A percentile compares a stretch with the other conserved stretches of the same genome.
Evolutionary conservation across 148 eudicot species (phyloP).

Genomic region (Cornus florida): DNA sequence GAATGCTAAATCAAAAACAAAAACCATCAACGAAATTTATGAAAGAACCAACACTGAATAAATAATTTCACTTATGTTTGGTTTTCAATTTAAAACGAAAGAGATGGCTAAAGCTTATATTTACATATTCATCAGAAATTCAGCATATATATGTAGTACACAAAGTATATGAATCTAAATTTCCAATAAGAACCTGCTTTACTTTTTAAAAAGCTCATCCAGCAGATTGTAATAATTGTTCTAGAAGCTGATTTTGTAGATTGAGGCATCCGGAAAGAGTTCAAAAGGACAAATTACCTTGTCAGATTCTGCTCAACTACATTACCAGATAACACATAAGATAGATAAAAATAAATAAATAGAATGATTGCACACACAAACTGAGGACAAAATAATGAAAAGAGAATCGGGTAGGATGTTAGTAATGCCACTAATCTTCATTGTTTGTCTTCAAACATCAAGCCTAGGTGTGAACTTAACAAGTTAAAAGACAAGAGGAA

Average conservation of each 20-base stretch:
- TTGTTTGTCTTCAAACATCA: background rate
- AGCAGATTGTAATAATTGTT: background rate
- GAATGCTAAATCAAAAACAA: background rate
- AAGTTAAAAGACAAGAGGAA: background rate
- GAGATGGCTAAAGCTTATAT: background rate
- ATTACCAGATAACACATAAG: background rate
- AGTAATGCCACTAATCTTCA: background rate
- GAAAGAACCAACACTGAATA: background rate
- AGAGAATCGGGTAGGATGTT: background rate
- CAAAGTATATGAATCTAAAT: background rate
- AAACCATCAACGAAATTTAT: background rate
- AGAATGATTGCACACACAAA: background rate
- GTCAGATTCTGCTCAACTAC: background rate
- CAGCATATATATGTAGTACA: background rate
- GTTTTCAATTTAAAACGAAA: background rate
- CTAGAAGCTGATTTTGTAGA: background rate
- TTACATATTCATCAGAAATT: background rate
- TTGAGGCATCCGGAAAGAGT: conserved; percentile 2
- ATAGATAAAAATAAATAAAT: background rate
- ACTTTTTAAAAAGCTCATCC: background rate
- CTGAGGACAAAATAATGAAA: background rate
- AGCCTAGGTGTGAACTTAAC: background rate
- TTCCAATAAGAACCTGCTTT: background rate
- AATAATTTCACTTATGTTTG: background rate
- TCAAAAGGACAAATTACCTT: conserved; percentile 2